These are phyloP conservation scores for Hemisphaericaspora subhashii DNA, from an alignment of 1,139 yeast species.

Conservation along the genomic window DNA sequence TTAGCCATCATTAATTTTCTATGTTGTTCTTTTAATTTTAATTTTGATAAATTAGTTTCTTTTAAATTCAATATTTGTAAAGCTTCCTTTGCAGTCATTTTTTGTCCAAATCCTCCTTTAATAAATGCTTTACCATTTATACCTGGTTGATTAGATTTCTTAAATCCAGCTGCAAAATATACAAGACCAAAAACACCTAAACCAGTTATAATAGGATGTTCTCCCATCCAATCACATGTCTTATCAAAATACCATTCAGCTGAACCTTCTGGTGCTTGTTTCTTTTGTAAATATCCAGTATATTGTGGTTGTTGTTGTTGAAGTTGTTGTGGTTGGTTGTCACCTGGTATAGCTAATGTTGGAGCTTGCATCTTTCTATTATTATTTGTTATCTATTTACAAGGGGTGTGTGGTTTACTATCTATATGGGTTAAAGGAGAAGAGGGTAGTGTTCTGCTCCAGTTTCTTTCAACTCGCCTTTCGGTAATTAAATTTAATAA, in stretches of 20 bases:
- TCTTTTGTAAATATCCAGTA: conserved; percentile 45
- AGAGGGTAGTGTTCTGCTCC: neutral
- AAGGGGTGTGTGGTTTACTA: neutral
- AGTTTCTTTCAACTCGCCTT: no score
- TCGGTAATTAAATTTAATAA: no score
- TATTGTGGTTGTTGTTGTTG: conserved; percentile 25
- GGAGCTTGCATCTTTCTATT: conserved; percentile 49
- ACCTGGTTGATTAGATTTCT: conserved; percentile 72
- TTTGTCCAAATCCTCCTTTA: conserved; percentile 86
- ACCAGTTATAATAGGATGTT: conserved; percentile 77
- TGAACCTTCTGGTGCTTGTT: conserved; percentile 46
- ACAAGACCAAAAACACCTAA: conserved; percentile 67
- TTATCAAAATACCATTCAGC: conserved; percentile 71
- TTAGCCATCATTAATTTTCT: conserved; percentile 86
- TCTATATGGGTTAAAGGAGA: neutral
- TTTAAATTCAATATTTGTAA: conserved; percentile 81
- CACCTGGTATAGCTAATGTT: conserved; percentile 61
- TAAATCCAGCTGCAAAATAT: conserved; percentile 66
- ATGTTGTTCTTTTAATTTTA: conserved; percentile 87
- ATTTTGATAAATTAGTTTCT: conserved; percentile 73
- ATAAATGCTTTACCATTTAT: conserved; percentile 68
- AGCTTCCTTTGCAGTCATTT: conserved; percentile 91
- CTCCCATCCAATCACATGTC: conserved; percentile 60
- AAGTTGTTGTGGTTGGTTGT: conserved; percentile 23
- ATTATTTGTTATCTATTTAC: neutral